A percentile compares a stretch with the other conserved stretches of the same genome.
phyloP scores from a whole-genome alignment of 2,329 filamentous ascomycete species.

The Penicillium sp. region DNA sequence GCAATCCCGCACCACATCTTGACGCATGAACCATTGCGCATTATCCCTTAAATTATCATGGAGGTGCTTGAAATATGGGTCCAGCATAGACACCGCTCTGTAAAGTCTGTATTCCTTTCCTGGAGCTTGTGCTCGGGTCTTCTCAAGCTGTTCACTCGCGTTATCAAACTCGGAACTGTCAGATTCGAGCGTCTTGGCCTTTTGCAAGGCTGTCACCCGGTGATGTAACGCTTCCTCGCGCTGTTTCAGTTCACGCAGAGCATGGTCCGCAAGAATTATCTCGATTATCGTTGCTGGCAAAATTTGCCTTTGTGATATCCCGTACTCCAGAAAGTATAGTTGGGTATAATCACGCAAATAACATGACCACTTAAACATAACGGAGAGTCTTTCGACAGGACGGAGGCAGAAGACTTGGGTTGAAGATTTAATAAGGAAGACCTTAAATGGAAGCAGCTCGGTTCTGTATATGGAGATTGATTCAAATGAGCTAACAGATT shows the following conservation, averaged over 20 bases:
- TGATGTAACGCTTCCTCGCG: neutral
- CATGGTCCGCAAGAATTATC: neutral
- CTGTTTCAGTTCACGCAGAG: neutral
- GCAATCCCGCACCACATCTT: slow-evolving; percentile 1
- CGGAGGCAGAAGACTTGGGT: no score
- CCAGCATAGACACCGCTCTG: neutral
- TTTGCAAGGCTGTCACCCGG: neutral
- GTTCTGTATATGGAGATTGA: no score
- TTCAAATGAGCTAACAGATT: no score
- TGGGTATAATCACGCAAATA: neutral
- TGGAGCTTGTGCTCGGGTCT: neutral
- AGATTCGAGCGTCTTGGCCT: neutral
- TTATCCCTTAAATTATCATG: neutral
- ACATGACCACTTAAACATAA: neutral
- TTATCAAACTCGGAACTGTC: neutral
- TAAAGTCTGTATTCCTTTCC: neutral
- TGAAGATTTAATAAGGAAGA: no score
- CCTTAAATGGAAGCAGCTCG: no score
- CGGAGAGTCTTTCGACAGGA: neutral
- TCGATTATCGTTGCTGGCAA: neutral
- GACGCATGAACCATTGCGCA: slow-evolving; percentile 1
- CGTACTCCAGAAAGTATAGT: neutral
- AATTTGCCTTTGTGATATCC: neutral
- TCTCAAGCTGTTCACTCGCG: neutral
- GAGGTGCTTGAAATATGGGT: neutral